A percentile compares a stretch with the other conserved stretches of the same genome.
phyloP scores from a whole-genome alignment of 2,329 filamentous ascomycete genomes.

The Diaporthe amygdali region DNA sequence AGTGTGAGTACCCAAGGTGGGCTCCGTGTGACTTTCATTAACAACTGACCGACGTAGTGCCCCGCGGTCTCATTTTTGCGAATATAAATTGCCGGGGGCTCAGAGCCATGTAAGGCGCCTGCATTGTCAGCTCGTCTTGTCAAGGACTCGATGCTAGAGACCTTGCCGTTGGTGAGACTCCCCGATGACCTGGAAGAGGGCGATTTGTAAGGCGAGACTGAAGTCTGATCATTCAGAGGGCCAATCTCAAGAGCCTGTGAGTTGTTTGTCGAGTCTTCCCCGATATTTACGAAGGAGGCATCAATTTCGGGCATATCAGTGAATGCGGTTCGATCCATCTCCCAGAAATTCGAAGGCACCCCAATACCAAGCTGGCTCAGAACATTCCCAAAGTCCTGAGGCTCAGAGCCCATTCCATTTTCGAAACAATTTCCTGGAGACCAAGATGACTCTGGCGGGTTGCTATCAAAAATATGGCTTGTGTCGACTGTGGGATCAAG shows the following conservation, averaged over 20 bases:
- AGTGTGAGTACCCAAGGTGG: not conserved
- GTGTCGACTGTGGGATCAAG: not conserved
- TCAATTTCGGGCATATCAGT: not conserved
- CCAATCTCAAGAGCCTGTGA: not conserved
- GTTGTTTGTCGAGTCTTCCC: not conserved
- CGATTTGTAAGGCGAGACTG: not conserved
- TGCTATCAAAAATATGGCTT: not conserved
- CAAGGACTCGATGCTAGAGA: not conserved
- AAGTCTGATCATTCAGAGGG: not conserved
- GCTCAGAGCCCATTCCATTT: not conserved
- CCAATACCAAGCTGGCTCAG: not conserved
- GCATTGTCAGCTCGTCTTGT: not conserved
- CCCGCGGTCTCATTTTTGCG: not conserved
- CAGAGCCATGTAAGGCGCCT: not conserved
- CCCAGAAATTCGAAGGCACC: not conserved
- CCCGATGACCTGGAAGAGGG: not conserved
- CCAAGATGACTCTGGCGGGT: not conserved
- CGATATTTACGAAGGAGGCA: not conserved
- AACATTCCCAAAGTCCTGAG: not conserved
- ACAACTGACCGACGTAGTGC: not conserved
- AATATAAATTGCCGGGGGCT: not conserved
- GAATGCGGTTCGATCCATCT: not conserved
- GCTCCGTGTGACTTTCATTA: not conserved
- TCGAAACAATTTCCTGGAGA: not conserved
- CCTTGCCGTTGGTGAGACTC: not conserved